A percentile compares a stretch with the other conserved stretches of the same genome.
phyloP scores from a whole-genome alignment of 441 rosid genomes.

The Pelargonium fulgidum region DNA sequence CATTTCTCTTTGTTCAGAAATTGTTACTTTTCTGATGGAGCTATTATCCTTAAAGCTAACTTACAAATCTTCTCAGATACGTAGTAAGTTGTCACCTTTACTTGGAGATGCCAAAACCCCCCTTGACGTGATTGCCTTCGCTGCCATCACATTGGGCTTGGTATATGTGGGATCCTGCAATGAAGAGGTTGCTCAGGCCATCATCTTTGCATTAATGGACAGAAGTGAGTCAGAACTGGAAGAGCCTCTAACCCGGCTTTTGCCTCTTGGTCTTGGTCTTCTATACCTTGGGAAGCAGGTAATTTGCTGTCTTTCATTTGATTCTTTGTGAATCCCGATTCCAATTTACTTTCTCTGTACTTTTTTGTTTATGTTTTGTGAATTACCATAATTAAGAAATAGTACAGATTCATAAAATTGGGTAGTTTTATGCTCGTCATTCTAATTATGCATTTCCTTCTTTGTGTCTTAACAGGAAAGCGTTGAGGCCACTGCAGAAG shows the following conservation, averaged over 20 bases:
- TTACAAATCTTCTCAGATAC: constrained; percentile 42
- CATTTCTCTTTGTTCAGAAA: background rate
- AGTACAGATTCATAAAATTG: background rate
- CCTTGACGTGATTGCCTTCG: constrained; percentile 79
- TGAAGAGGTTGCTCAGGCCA: constrained; percentile 86
- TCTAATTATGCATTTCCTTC: constrained; percentile 18
- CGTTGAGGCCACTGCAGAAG: constrained; percentile 87
- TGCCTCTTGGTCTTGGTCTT: constrained; percentile 91
- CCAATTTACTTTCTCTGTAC: background rate
- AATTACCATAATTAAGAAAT: background rate
- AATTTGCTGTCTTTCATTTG: constrained; percentile 11
- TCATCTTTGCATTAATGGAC: constrained; percentile 71
- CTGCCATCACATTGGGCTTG: constrained; percentile 85
- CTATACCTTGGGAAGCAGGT: constrained; percentile 97
- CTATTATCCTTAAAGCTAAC: background rate
- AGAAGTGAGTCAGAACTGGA: constrained; percentile 70
- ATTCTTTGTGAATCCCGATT: background rate
- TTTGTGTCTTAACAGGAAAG: constrained; percentile 46
- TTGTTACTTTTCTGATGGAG: background rate
- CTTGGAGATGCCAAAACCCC: constrained; percentile 67
- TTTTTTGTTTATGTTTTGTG: background rate
- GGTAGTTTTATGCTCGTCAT: background rate
- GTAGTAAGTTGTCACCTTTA: constrained; percentile 47
- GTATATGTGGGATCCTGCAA: constrained; percentile 88
- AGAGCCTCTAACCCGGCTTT: constrained; percentile 71